Base-by-base conservation (phyloP, 352 stramenopile species). In the Globisporangium viniferum region DNA sequence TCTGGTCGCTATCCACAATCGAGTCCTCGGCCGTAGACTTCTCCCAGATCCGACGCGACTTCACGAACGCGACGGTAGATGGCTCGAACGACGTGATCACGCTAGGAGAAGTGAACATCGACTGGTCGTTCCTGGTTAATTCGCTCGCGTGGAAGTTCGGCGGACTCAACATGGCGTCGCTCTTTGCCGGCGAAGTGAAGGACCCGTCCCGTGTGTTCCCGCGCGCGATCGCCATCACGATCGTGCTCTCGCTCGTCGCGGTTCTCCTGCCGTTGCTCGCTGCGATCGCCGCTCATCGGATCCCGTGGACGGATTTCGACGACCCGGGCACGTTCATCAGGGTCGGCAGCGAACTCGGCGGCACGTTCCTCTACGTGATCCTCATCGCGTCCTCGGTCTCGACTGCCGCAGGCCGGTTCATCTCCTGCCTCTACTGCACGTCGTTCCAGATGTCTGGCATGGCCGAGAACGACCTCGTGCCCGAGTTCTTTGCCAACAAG, bases 111-210 rank as follows among this genome's bases (percentile, higher is more conserved):
- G 59, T 69, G 4, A 33, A 35, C 8, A 82, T 82, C 61, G 29
- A 89, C 5, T 96, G 88, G 85, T 62, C 76, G 51, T 72, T 81
- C 14, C 90, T 90, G 22, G 56, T 98, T 9, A 98, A 97, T 69
- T 94, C 94, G 56, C 73, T 98, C n/a, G 97, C 97, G 72, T 98
- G 95, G 95, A 97, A 97, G 73, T 86, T 95, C 24, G 97, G 97
- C 68, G 91, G 86, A 8, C 95, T 96, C 67, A 82, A 97, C 69
- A 82, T 76, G 59, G 90, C 82, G 1, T 92, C 86, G 14, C 80
- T 80, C 5, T 97, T 97, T 72, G 90, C 86, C 18, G 89, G 78
- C 20, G 91, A 98, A 65, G 84, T 97, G 10, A 64, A 82, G 8
- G 80, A 89, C 69, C 89, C 90, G 2, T 77, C 73, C 18, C 73